These are phyloP conservation scores for Chromera velia DNA, from an alignment of 73 alveolate genomes.

Conservation along the genomic window DNA sequence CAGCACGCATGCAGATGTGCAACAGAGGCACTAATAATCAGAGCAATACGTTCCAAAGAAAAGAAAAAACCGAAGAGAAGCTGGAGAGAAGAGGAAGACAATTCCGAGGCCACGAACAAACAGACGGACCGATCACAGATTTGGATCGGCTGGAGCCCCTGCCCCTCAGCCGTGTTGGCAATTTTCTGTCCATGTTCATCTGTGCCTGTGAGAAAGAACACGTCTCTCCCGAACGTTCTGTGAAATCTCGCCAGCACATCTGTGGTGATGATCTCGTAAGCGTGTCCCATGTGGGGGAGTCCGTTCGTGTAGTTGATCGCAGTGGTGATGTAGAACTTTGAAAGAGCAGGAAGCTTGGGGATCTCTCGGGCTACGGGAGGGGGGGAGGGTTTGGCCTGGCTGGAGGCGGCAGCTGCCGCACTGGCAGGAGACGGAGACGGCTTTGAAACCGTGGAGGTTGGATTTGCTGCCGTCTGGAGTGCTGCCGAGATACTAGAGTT, in stretches of 20 bases:
- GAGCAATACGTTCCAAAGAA: too few species aligned
- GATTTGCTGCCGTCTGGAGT: too few species aligned
- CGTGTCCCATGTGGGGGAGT: slow-evolving; percentile 67
- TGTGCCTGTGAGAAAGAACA: slow-evolving; percentile 62
- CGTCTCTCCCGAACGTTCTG: slow-evolving; percentile 51
- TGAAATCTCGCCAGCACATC: slow-evolving; percentile 55
- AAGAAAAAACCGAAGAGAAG: too few species aligned
- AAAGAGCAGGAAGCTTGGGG: too few species aligned
- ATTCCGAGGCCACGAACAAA: slow-evolving; percentile 2
- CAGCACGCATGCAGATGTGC: too few species aligned
- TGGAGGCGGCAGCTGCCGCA: too few species aligned
- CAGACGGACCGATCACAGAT: slow-evolving; percentile 50
- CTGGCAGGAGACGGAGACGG: too few species aligned
- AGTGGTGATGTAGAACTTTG: slow-evolving; percentile 50
- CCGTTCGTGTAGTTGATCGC: slow-evolving; percentile 68
- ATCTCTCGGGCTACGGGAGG: too few species aligned
- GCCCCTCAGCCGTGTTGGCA: slow-evolving; percentile 50
- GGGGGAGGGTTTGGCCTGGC: too few species aligned
- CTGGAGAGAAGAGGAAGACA: background rate
- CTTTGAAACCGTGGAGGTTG: too few species aligned
- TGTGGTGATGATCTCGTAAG: slow-evolving; percentile 52
- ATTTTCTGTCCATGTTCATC: slow-evolving; percentile 73
- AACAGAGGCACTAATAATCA: too few species aligned
- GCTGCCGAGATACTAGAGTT: too few species aligned
- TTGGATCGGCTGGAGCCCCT: slow-evolving; percentile 41